Evolutionary conservation across 148 eudicot genomes (phyloP).

Genomic region (Agrostemma githago): DNA sequence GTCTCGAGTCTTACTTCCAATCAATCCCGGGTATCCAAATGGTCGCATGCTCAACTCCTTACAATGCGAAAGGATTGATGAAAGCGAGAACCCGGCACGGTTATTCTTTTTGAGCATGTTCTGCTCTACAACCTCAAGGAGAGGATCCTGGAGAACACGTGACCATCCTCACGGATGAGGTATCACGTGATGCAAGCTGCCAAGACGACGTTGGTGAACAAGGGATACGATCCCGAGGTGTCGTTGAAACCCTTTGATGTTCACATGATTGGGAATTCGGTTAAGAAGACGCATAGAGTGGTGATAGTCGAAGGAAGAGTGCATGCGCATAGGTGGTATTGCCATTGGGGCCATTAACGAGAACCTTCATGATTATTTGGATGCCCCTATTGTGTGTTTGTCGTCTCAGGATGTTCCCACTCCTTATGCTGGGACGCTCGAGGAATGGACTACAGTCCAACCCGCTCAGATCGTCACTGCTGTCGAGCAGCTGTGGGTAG

Average conservation of each 20-base stretch:
- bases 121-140: constrained; percentile 84
- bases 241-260: constrained; percentile 85
- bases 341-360: constrained; percentile 87
- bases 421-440: constrained; percentile 81
- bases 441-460: constrained; percentile 76
- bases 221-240: constrained; percentile 86
- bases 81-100: constrained; percentile 85
- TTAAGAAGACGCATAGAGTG: constrained; percentile 84
- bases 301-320: constrained; percentile 91
- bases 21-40: constrained; percentile 82
- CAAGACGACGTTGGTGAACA: constrained; percentile 74
- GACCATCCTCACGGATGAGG: constrained; percentile 85
- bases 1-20: constrained; percentile 81
- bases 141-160: constrained; percentile 77
- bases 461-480: constrained; percentile 81
- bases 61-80: constrained; percentile 87
- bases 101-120: constrained; percentile 83
- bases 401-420: constrained; percentile 96
- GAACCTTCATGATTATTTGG: constrained; percentile 80
- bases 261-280: constrained; percentile 70
- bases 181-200: constrained; percentile 91
- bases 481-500: constrained; percentile 53
- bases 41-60: constrained; percentile 92
- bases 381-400: constrained; percentile 71
- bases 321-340: constrained; percentile 90